Evolutionary conservation across 257 asterid species (phyloP), one percentile per base, ranked within the genome.

Genomic region (Nicotiana tomentosiformis): DNA sequence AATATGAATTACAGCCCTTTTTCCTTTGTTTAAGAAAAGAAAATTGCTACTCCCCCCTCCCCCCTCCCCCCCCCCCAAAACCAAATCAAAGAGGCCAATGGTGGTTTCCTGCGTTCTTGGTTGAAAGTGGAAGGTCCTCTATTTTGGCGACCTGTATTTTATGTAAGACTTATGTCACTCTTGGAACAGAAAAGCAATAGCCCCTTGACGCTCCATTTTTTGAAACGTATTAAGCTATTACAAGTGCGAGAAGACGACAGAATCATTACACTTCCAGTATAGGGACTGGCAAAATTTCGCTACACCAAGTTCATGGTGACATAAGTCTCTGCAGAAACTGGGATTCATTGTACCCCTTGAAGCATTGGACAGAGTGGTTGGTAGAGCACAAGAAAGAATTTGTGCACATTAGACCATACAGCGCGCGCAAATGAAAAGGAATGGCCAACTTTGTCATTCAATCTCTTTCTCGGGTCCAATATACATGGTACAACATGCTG

Each of bases 401-500:
- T 35, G 23, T 43, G 58, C 11, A 70, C 17, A 29, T 12, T 70
- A 20, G 5, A 43, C 77, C 64, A 74, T 46, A 17, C 20, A 0
- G 14, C 23, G 35, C 78, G 11, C 3, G 7, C 58, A 46, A 46
- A 14, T 14, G 18, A 46, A 46, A 72, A 29, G 29, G 80, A 51
- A 49, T 29, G 16, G 26, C 5, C 15, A 29, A 76, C 43, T 49
- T 76, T 51, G 43, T 86, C 85, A 82, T 82, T 84, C 89, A 77
- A 80, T 81, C 82, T 86, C 86, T 84, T 84, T 88, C 72, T 83
- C 88, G 65, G 88, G 89, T 82, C 89, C 90, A 20, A 66, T 60
- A 77, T 82, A 88, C 82, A 82, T 26, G 10, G 90, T 88, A 66
- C 82, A 84, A 76, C 79, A 84, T 23, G 87, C 85, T 35, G 90